phyloP scores from a whole-genome alignment of 2,329 filamentous ascomycete genomes.

The Drechslerella dactyloides region DNA sequence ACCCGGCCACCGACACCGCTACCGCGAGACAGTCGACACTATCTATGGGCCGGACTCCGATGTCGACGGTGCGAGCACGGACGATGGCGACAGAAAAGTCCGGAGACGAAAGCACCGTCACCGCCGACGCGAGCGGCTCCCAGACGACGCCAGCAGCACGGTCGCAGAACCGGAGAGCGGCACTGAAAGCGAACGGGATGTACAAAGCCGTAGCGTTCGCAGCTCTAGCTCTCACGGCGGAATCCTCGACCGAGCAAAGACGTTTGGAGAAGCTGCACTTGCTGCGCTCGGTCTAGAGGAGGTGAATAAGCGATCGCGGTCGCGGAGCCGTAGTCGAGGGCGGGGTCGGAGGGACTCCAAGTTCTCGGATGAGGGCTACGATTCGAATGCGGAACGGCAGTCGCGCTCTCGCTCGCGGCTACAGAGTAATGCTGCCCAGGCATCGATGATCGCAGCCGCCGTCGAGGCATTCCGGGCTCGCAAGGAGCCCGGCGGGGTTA shows the following conservation, averaged over 20 bases:
- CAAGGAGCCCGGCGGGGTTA: slow-evolving; percentile 46
- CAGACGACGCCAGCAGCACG: slow-evolving; percentile 31
- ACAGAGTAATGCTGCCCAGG: slow-evolving; percentile 36
- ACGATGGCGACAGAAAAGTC: slow-evolving; percentile 21
- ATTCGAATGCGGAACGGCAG: slow-evolving; percentile 31
- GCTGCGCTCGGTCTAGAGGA: slow-evolving; percentile 37
- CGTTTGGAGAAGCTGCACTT: slow-evolving; percentile 36
- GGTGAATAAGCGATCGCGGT: slow-evolving; percentile 27
- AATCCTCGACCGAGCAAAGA: slow-evolving; percentile 33
- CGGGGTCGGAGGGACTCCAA: slow-evolving; percentile 17
- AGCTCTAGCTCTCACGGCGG: slow-evolving; percentile 18
- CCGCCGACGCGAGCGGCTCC: slow-evolving; percentile 24
- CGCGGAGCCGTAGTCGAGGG: slow-evolving; percentile 34
- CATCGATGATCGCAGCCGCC: slow-evolving; percentile 37
- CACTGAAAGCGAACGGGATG: slow-evolving; percentile 22
- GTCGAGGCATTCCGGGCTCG: slow-evolving; percentile 44
- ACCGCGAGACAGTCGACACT: slow-evolving; percentile 19
- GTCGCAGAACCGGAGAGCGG: slow-evolving; percentile 20
- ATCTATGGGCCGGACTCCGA: slow-evolving; percentile 31
- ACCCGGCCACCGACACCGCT: slow-evolving; percentile 30
- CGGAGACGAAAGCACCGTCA: slow-evolving; percentile 36
- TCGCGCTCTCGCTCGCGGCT: slow-evolving; percentile 23
- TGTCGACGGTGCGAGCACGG: slow-evolving; percentile 22
- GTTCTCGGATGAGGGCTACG: slow-evolving; percentile 41
- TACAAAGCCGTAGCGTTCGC: neutral